Base-by-base conservation (phyloP, 225 moss, liverwort and hornwort genomes). In the Pseudisothecium myosuroides region DNA sequence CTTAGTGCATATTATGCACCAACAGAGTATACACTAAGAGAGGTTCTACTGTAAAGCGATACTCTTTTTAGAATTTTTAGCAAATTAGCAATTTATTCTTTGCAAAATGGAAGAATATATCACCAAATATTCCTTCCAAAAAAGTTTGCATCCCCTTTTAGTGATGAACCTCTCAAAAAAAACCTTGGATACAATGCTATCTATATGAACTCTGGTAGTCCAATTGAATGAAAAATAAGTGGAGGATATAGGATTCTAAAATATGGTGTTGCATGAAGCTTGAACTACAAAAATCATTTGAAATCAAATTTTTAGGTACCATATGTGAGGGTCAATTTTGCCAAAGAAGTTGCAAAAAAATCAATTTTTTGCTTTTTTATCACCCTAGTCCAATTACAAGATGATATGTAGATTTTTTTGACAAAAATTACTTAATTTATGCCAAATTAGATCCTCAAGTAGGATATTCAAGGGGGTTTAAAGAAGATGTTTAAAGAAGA, bases 81-180 rank as follows among this genome's bases (percentile, higher is more conserved):
- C 14, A 76, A 23, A 23, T 52, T 14, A 9, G 14, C 0, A 0
- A 22, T 36, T 52, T 10, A 23, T 52, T 77, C 14, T 13, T 36
- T 77, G 14, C 14, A 49, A 45, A 54, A 36, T 75, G 4, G 9
- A 0, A 0, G 8, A 22, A 54, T 36, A 21, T 23, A 9, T 52
- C 14, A 72, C 27, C 27, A 36, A 77, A 36, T 6, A 76, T 21
- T 52, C 5, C 23, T 15, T 76, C 29, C 3, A 7, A 24, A 66
- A 29, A 17, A 18, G 2, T 31, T 74, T 31, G 1, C 7, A 31
- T 18, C 17, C 0, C 6, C 0, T 10, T 73, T 22, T 0, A 5
- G 2, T 9, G 7, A 9, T 29, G 6, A 45, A 73, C 10, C 10
- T 5, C 27, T 28, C 11, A 17, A 28, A 45, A 43, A 6, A 17